phyloP scores from a whole-genome alignment of 148 eudicot genomes.

The Chenopodium formosanum region DNA sequence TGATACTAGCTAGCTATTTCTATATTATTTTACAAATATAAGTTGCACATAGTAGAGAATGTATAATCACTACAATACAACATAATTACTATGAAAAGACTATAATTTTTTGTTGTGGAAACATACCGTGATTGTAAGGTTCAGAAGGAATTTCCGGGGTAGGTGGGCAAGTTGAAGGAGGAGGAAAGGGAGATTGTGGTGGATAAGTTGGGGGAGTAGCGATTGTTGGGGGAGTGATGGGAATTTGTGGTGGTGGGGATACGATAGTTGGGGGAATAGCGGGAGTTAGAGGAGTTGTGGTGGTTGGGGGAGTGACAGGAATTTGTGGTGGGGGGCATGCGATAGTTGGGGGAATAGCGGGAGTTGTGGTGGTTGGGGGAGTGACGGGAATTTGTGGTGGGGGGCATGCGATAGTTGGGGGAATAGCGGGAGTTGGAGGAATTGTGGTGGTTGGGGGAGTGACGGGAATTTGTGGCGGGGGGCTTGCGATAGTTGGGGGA shows the following conservation, averaged over 20 bases:
- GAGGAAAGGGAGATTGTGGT: slow-evolving; percentile 10
- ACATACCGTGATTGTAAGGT: slow-evolving; percentile 11
- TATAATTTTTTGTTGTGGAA: too few relatives aligned
- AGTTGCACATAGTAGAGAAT: too few relatives aligned
- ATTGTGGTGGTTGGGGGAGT: slow-evolving; percentile 3
- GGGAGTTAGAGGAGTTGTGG: background rate
- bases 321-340: background rate
- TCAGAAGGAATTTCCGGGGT: background rate
- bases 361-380: background rate
- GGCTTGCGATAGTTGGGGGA: too few relatives aligned
- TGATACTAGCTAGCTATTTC: too few relatives aligned
- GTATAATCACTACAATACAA: too few relatives aligned
- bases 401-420: background rate
- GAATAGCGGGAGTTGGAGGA: background rate
- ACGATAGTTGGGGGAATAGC: background rate
- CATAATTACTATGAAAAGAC: background rate
- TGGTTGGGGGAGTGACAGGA: slow-evolving; percentile 5
- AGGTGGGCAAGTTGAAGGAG: background rate
- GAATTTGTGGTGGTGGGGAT: background rate
- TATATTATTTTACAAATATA: too few relatives aligned
- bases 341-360: background rate
- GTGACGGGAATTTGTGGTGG: background rate
- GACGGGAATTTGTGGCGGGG: background rate
- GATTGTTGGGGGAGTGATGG: background rate
- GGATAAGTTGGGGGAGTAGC: background rate